These are phyloP conservation scores for Plectranthus barbatus DNA, from an alignment of 257 asterid species.

Conservation along the genomic window DNA sequence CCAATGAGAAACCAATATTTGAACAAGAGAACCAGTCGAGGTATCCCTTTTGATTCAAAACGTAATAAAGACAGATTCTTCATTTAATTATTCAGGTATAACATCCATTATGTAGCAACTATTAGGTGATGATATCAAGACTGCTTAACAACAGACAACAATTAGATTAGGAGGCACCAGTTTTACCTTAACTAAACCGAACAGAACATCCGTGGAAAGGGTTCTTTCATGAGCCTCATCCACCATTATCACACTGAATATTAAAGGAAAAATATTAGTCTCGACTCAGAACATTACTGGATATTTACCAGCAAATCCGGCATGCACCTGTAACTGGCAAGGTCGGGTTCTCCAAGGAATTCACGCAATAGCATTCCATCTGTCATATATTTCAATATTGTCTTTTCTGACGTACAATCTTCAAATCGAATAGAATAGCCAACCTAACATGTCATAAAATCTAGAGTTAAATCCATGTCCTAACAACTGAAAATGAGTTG, in stretches of 20 bases:
- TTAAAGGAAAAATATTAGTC: constrained; percentile 2
- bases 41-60: background rate
- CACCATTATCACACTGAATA: constrained; percentile 81
- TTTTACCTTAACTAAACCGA: constrained; percentile 84
- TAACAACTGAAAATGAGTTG: background rate
- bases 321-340: constrained; percentile 70
- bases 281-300: constrained; percentile 10
- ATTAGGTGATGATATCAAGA: background rate
- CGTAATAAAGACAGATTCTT: background rate
- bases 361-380: constrained; percentile 92
- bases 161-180: background rate
- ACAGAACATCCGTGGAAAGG: constrained; percentile 77
- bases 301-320: background rate
- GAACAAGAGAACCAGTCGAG: background rate
- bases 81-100: background rate
- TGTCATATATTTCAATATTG: constrained; percentile 82
- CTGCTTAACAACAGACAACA: background rate
- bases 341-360: constrained; percentile 93
- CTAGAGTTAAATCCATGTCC: constrained; percentile 10
- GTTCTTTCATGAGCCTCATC: constrained; percentile 99
- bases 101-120: background rate
- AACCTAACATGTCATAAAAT: constrained; percentile 33
- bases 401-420: constrained; percentile 87
- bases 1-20: background rate
- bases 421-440: constrained; percentile 95